These are phyloP conservation scores for Arthrinium phaeospermum DNA, from an alignment of 2,329 filamentous ascomycete genomes.

Conservation along the genomic window DNA sequence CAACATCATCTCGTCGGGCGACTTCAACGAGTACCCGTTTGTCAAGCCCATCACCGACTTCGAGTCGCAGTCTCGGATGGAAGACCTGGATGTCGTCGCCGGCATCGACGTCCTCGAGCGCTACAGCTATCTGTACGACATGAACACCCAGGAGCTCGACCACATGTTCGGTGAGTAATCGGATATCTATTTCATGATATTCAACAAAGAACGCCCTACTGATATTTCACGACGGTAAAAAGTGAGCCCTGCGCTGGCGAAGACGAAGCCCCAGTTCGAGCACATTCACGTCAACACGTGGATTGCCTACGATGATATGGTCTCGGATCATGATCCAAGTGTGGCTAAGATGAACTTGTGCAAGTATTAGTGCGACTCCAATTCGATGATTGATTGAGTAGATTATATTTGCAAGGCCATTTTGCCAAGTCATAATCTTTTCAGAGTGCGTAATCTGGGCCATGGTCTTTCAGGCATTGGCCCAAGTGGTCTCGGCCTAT, in stretches of 20 bases:
- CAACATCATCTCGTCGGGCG: conserved; percentile 65
- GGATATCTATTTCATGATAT: neutral
- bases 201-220: neutral
- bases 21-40: conserved; percentile 76
- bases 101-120: conserved; percentile 60
- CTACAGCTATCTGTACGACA: conserved; percentile 74
- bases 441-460: no score
- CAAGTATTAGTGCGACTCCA: conserved; percentile 20
- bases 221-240: neutral
- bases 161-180: conserved; percentile 59
- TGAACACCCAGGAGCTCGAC: conserved; percentile 73
- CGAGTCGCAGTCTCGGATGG: conserved; percentile 55
- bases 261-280: conserved; percentile 56
- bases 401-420: no score
- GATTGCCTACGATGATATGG: conserved; percentile 60
- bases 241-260: conserved; percentile 59
- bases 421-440: no score
- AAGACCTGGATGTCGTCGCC: conserved; percentile 66
- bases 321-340: conserved; percentile 73
- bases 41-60: conserved; percentile 65
- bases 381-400: neutral
- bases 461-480: no score
- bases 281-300: conserved; percentile 77
- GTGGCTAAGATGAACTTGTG: conserved; percentile 68
- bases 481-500: no score